Conservation (phyloP, 345 rosid species). For the Euphorbia lathyris region DNA sequence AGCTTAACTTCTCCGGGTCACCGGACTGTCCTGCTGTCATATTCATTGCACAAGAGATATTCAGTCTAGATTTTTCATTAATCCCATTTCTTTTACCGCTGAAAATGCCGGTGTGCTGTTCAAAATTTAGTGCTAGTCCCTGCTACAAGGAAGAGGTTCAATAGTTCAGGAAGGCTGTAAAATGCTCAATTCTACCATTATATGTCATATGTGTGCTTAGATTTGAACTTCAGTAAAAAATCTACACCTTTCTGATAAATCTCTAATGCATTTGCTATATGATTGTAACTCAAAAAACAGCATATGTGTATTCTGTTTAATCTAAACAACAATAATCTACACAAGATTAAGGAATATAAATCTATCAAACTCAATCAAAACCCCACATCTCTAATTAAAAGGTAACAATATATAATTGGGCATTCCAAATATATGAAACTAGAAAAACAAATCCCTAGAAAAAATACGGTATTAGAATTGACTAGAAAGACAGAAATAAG, state of each 20-base stretch:
- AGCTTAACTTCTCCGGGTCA: constrained; percentile 49
- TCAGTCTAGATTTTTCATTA: constrained; percentile 27
- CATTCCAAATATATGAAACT: not conserved
- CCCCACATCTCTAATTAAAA: not conserved
- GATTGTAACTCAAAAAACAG: not conserved
- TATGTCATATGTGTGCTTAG: not conserved
- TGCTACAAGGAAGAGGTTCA: constrained; percentile 20
- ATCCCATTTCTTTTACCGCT: constrained; percentile 25
- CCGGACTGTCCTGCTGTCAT: constrained; percentile 61
- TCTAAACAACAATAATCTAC: not conserved
- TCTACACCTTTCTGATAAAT: not conserved
- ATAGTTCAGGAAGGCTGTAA: not conserved
- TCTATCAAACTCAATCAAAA: not conserved
- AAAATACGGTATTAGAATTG: not conserved
- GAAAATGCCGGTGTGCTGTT: constrained; percentile 15
- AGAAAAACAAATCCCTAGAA: not conserved
- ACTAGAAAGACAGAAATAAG: not conserved
- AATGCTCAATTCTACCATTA: not conserved
- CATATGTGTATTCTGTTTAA: not conserved
- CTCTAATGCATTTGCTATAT: not conserved
- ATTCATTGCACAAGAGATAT: constrained; percentile 46
- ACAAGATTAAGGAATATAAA: not conserved
- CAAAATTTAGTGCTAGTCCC: constrained; percentile 23
- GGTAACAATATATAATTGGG: not conserved
- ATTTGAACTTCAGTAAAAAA: not conserved